These are phyloP conservation scores for Cordyceps militaris DNA, from an alignment of 2,329 filamentous ascomycete species.

Conservation along the genomic window DNA sequence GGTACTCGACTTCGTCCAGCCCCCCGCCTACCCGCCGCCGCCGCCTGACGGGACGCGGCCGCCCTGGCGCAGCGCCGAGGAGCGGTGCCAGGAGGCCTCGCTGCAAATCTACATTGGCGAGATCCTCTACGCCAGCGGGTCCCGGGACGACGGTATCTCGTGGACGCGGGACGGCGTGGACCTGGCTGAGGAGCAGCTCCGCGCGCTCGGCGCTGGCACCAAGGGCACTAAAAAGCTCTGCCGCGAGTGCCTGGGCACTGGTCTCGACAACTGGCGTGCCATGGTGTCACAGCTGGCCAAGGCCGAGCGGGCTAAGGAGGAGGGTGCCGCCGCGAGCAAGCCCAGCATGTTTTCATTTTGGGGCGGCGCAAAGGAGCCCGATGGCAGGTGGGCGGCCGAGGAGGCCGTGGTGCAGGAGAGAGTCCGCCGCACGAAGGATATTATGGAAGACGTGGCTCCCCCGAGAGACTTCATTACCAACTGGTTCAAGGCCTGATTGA, in stretches of 20 bases:
- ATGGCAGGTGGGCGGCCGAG: constrained; percentile 48
- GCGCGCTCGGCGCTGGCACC: constrained; percentile 30
- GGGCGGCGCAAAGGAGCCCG: constrained; percentile 27
- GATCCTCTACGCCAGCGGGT: constrained; percentile 66
- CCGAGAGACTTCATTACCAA: constrained; percentile 28
- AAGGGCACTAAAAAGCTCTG: constrained; percentile 48
- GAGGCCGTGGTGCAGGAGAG: constrained; percentile 47
- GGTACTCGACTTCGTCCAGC: constrained; percentile 23
- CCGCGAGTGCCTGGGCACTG: constrained; percentile 67
- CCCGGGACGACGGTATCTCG: constrained; percentile 63
- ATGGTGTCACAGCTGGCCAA: constrained; percentile 66
- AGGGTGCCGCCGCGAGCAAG: constrained; percentile 28
- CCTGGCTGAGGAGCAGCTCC: constrained; percentile 63
- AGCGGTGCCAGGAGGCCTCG: constrained; percentile 77
- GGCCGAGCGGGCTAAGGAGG: constrained; percentile 37
- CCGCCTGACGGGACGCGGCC: constrained; percentile 63
- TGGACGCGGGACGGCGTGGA: constrained; percentile 90
- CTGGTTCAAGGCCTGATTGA: constrained; percentile 34
- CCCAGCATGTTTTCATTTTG: constrained; percentile 31
- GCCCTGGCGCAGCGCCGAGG: constrained; percentile 55
- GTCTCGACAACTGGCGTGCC: constrained; percentile 71
- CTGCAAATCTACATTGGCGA: constrained; percentile 89
- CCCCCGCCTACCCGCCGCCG: constrained; percentile 62
- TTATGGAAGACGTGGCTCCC: constrained; percentile 42
- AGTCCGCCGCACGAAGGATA: constrained; percentile 41